phyloP scores from a whole-genome alignment of 202 grass and related monocot species.

The Bolboschoenoplectus hybrid region DNA sequence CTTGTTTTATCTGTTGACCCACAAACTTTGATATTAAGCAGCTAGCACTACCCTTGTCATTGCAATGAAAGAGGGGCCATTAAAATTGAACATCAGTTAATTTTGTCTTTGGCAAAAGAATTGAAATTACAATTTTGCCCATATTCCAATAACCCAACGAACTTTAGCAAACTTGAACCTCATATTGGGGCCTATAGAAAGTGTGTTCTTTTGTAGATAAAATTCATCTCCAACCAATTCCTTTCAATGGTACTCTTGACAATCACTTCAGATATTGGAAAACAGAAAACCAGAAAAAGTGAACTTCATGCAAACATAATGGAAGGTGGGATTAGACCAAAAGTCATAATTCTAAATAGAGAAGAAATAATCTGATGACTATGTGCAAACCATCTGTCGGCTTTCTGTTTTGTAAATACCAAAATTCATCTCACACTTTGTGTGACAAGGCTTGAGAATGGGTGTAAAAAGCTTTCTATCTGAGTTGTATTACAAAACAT shows the following conservation, averaged over 20 bases:
- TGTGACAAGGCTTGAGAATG: conserved; percentile 12
- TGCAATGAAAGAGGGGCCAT: background rate
- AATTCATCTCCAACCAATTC: background rate
- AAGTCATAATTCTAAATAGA: conserved; percentile 23
- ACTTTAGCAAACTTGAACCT: conserved; percentile 1
- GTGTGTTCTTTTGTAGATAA: conserved; percentile 21
- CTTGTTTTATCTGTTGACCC: conserved; percentile 6
- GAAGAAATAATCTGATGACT: background rate
- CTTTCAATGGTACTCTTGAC: background rate
- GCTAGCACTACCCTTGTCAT: background rate
- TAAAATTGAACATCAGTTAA: background rate
- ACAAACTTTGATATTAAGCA: conserved; percentile 8
- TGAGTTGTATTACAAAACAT: background rate
- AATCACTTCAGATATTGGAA: background rate
- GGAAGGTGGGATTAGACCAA: conserved; percentile 28
- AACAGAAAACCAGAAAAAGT: conserved; percentile 41
- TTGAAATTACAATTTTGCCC: background rate
- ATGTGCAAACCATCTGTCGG: background rate
- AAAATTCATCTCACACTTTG: background rate
- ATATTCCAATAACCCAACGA: background rate
- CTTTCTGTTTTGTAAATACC: conserved; percentile 3
- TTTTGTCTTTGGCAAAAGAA: background rate
- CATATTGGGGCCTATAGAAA: background rate
- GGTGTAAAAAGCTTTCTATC: conserved; percentile 23
- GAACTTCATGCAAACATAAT: conserved; percentile 11